A percentile compares a stretch with the other conserved stretches of the same genome.
phyloP scores from a whole-genome alignment of 2,329 filamentous ascomycete species.

The Albifimbria verrucaria region DNA sequence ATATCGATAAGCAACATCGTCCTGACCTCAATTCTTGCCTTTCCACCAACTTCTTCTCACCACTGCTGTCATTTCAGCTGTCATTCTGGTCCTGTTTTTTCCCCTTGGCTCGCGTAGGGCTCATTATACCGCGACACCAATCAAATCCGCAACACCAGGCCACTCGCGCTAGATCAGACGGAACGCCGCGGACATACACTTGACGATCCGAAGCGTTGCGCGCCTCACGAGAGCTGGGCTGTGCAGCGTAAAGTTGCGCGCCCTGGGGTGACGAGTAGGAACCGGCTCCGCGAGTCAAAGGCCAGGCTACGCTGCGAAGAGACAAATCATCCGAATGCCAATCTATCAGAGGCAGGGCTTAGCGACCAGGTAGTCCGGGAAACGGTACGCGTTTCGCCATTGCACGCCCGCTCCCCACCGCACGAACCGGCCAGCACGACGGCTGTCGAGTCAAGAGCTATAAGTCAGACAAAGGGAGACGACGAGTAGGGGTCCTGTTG shows the following conservation, averaged over 20 bases:
- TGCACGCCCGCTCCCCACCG: neutral
- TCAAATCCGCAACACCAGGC: neutral
- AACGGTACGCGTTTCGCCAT: neutral
- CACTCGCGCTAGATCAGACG: neutral
- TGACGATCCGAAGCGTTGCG: neutral
- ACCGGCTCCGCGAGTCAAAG: too few relatives aligned
- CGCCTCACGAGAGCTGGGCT: neutral
- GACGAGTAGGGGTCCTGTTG: too few relatives aligned
- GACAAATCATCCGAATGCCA: neutral
- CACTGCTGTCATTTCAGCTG: too few relatives aligned
- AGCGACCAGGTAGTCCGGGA: neutral
- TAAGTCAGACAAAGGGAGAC: too few relatives aligned
- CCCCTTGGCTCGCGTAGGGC: too few relatives aligned
- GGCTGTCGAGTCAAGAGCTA: neutral
- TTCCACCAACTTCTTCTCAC: too few relatives aligned
- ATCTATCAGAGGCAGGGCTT: neutral
- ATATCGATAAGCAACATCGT: too few relatives aligned
- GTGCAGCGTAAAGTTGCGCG: too few relatives aligned
- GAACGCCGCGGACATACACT: neutral
- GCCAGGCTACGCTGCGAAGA: neutral
- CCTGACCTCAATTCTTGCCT: too few relatives aligned
- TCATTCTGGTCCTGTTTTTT: too few relatives aligned
- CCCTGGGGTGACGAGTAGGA: too few relatives aligned
- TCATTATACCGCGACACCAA: too few relatives aligned
- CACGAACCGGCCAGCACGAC: neutral